Base-by-base conservation (phyloP, 768 basidiomycete genomes). In the Amanita pallidorosea region DNA sequence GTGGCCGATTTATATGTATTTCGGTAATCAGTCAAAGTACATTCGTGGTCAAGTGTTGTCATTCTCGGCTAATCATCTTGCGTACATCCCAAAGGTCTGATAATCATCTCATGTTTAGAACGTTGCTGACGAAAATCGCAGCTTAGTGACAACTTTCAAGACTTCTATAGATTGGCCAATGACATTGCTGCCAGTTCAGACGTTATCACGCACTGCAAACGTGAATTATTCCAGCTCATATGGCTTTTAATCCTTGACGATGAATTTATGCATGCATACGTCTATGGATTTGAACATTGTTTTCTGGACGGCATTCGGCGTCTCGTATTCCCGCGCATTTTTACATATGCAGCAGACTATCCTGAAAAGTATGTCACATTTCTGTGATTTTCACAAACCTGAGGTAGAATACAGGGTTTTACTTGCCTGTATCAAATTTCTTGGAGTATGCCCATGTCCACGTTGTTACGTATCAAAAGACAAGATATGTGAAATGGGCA, bases 331-430 rank as follows among this genome's bases (percentile, higher is more conserved):
- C 67, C 65, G 7, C 57, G 61, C 0, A 47, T 71, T 22, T 63
- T 70, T 44, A 65, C 60, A 0, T 68, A 69, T 53, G 65, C 67
- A 1, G 65, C 67, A 0, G 69, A 70, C 55, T 71, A 70, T 51
- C 68, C 66, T 5, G 67, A 71, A 52, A 70, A 69, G 70, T 71
- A 55, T 27, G 62, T 23, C 23, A 4, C 25, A 27, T 17, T 40
- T 27, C 20, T 41, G n/a, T n/a, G n/a, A n/a, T n/a, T n/a, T n/a
- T n/a, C n/a, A n/a, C n/a, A n/a, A n/a, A n/a, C n/a, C n/a, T n/a
- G n/a, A n/a, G n/a, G n/a, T n/a, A n/a, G n/a, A n/a, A n/a, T n/a
- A n/a, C n/a, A 23, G 66, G 38, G 56, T 61, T 42, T 47, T 65
- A 4, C 41, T 68, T 20, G 63, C 64, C 15, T 60, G 58, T 2